Base-by-base conservation (phyloP, 2,329 filamentous ascomycete species). In the Fusarium nisikadoi region DNA sequence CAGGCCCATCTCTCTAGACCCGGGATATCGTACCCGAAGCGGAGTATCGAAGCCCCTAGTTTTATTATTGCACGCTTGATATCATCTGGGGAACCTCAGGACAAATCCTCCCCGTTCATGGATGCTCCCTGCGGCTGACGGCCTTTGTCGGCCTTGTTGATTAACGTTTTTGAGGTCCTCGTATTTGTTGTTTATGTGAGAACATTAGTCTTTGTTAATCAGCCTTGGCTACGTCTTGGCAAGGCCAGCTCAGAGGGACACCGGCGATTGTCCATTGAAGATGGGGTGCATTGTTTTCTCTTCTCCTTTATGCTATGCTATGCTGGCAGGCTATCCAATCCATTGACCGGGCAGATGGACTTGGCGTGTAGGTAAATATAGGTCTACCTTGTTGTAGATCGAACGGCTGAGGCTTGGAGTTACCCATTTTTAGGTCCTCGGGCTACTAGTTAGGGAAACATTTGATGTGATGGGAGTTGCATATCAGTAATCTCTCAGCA, bases 21-120 rank as follows among this genome's bases (percentile, higher is more conserved):
- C 65, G 50, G 65, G 41, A 17, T 35, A 69, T 50, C 14, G 43
- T 49, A 50, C 65, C 65, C 46, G 50, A 68, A 46, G 57, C 39
- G 50, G 65, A 54, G 49, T 47, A 36, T 43, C 31, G 19, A 29
- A 50, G 50, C 65, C 65, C 65, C 65, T 68, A 17, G 65, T 29
- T 29, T 56, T 52, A 57, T 68, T 64, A 69, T 68, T 64, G 39
- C 65, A 46, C 39, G 57, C 64, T 69, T 64, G 58, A 53, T 68
- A 53, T 64, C 58, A 64, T 58, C 65, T 67, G 63, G 65, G 50
- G 65, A 57, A 57, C 38, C 49, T 57, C 31, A 23, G 41, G 31
- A 50, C 39, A 57, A 42, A 66, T 25, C 47, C 46, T 45, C 47
- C 39, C 52, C 38, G 25, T 20, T 16, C 45, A 59, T 59, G 58